A percentile compares a stretch with the other conserved stretches of the same genome.
Conservation (phyloP, 495 filamentous ascomycete genomes). For the Pseudoneurospora amorphoporcata region DNA sequence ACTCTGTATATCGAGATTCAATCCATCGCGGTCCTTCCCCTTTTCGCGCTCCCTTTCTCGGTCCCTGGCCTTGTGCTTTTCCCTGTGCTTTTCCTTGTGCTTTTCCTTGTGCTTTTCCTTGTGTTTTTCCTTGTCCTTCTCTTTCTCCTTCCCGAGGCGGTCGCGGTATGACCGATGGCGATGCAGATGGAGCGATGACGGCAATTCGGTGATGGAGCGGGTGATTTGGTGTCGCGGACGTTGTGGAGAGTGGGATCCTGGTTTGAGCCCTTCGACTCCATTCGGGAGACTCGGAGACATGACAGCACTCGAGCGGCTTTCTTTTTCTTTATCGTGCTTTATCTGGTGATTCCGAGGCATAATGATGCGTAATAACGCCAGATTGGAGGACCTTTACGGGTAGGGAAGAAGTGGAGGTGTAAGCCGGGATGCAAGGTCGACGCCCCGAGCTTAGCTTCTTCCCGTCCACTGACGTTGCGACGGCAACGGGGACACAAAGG, state of each 20-base stretch:
- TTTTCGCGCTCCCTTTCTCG: slow-evolving; percentile 21
- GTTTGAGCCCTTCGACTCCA: slow-evolving; percentile 20
- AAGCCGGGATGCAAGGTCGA: background rate
- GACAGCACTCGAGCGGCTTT: background rate
- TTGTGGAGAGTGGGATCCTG: slow-evolving; percentile 21
- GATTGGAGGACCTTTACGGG: background rate
- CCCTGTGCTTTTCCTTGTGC: background rate
- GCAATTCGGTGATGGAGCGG: slow-evolving; percentile 40
- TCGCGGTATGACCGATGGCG: slow-evolving; percentile 30
- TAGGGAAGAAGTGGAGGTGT: background rate
- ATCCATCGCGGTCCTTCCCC: slow-evolving; percentile 25
- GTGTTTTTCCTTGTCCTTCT: slow-evolving; percentile 1
- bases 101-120: background rate
- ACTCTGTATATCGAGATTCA: slow-evolving; percentile 23
- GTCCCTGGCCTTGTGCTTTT: slow-evolving; percentile 6
- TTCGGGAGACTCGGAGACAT: slow-evolving; percentile 14
- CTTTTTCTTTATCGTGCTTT: background rate
- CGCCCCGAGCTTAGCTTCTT: background rate
- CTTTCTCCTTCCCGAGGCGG: slow-evolving; percentile 13
- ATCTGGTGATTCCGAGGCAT: background rate
- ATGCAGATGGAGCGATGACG: slow-evolving; percentile 35
- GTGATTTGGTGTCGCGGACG: slow-evolving; percentile 38
- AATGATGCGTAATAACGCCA: background rate
- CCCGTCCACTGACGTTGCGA: background rate
- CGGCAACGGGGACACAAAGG: background rate